A percentile compares a stretch with the other conserved stretches of the same genome.
Evolutionary conservation across 1,284 basidiomycete genomes (phyloP).

Genomic region (Ganoderma meredithae): DNA sequence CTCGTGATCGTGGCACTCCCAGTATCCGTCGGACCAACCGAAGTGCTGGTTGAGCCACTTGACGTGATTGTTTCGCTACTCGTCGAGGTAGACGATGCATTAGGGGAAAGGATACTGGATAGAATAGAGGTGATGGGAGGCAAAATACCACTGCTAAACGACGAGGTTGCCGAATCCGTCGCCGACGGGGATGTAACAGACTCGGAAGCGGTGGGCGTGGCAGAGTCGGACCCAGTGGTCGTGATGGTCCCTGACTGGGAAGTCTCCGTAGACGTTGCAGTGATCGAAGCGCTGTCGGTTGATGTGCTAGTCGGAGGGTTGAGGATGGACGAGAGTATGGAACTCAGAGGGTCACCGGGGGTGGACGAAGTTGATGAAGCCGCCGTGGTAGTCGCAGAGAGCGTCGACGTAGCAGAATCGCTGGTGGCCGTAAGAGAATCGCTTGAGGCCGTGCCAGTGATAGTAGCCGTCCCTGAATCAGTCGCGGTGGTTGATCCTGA

Average conservation of each 20-base stretch:
- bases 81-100: neutral
- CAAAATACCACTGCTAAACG: neutral
- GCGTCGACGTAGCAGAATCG: neutral
- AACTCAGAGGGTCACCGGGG: neutral
- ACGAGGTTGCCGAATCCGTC: neutral
- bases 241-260: neutral
- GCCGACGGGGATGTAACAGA: too few relatives aligned
- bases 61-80: neutral
- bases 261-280: neutral
- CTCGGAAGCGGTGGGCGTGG: neutral
- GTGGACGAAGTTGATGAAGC: slow-evolving; percentile 9
- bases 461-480: slow-evolving; percentile 9
- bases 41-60: slow-evolving; percentile 1
- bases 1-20: slow-evolving; percentile 15
- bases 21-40: slow-evolving; percentile 8
- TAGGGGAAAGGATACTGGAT: neutral
- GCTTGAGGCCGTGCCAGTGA: neutral
- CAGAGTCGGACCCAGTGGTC: neutral
- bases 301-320: slow-evolving; percentile 1
- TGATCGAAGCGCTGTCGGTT: neutral
- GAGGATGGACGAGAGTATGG: slow-evolving; percentile 8
- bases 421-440: neutral
- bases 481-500: slow-evolving; percentile 6
- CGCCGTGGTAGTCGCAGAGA: slow-evolving; percentile 3
- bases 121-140: neutral